Evolutionary conservation across 345 rosid genomes (phyloP).

Genomic region (Stellera chamaejasme): DNA sequence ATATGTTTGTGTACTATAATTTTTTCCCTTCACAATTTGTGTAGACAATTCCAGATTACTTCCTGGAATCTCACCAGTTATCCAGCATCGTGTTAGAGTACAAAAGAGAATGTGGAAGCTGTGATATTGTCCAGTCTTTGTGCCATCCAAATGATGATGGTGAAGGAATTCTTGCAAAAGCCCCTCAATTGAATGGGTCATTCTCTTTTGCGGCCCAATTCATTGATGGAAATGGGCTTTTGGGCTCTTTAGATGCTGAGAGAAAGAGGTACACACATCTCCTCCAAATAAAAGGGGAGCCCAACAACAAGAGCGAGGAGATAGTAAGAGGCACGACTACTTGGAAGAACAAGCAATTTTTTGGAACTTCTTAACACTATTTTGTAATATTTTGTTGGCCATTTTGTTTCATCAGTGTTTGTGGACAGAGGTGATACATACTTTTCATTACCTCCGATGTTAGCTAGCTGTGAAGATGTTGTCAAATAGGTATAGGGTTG

Average conservation of each 20-base stretch:
- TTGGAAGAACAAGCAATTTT: slow-evolving; percentile 42
- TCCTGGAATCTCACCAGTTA: slow-evolving; percentile 40
- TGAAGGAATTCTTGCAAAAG: slow-evolving; percentile 20
- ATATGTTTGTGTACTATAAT: no score
- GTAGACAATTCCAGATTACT: slow-evolving; percentile 46
- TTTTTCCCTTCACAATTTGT: neutral
- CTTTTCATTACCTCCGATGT: no score
- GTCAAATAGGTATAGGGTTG: no score
- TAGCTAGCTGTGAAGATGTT: no score
- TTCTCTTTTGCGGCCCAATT: slow-evolving; percentile 36
- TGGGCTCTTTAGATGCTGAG: slow-evolving; percentile 22
- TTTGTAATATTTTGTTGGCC: no score
- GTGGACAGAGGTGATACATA: no score
- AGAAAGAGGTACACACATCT: slow-evolving; percentile 44
- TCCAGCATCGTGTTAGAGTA: slow-evolving; percentile 39
- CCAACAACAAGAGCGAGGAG: slow-evolving; percentile 25
- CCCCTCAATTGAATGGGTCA: slow-evolving; percentile 18
- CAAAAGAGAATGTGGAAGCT: slow-evolving; percentile 51
- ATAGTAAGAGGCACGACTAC: slow-evolving; percentile 51
- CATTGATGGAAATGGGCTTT: slow-evolving; percentile 32
- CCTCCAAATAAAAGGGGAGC: slow-evolving; percentile 28
- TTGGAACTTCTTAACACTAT: neutral
- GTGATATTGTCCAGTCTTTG: slow-evolving; percentile 48
- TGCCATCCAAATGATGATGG: slow-evolving; percentile 51
- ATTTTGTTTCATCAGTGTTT: no score